phyloP scores from a whole-genome alignment of 2,329 filamentous ascomycete species.

The Neofusicoccum cordaticola region DNA sequence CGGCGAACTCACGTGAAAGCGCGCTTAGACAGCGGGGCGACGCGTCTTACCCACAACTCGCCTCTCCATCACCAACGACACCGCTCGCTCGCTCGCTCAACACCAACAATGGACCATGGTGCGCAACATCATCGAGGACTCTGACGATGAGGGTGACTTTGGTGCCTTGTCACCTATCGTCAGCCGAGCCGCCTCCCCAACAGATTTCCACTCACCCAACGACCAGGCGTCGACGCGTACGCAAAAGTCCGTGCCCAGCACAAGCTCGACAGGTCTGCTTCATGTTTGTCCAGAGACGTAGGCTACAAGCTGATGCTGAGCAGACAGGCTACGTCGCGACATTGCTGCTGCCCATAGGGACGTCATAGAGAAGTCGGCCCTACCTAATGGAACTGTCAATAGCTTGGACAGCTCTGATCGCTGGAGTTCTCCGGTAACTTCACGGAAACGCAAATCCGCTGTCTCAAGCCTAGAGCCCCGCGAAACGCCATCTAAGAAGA shows the following conservation, averaged over 20 bases:
- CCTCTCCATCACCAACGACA: neutral
- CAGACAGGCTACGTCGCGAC: neutral
- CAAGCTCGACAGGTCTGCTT: slow-evolving; percentile 29
- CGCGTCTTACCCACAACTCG: neutral
- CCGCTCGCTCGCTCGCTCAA: neutral
- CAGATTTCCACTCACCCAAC: slow-evolving; percentile 5
- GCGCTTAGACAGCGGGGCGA: neutral
- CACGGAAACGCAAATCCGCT: neutral
- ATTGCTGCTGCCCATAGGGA: slow-evolving; percentile 9
- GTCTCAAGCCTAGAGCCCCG: neutral
- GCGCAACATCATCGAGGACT: slow-evolving; percentile 32
- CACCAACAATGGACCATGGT: slow-evolving; percentile 2
- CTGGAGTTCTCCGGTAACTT: neutral
- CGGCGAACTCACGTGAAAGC: neutral
- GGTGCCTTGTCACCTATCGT: slow-evolving; percentile 21
- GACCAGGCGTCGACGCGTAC: slow-evolving; percentile 22
- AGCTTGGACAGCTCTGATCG: neutral
- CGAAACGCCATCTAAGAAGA: neutral
- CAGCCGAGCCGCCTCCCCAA: slow-evolving; percentile 12
- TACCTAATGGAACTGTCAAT: neutral
- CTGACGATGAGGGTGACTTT: slow-evolving; percentile 36
- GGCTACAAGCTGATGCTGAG: neutral
- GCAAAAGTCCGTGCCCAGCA: slow-evolving; percentile 19
- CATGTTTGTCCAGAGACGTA: neutral
- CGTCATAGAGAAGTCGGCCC: slow-evolving; percentile 2